Evolutionary conservation across 192 early-diverging fungal species (phyloP).

Genomic region (Coemansia sp.): DNA sequence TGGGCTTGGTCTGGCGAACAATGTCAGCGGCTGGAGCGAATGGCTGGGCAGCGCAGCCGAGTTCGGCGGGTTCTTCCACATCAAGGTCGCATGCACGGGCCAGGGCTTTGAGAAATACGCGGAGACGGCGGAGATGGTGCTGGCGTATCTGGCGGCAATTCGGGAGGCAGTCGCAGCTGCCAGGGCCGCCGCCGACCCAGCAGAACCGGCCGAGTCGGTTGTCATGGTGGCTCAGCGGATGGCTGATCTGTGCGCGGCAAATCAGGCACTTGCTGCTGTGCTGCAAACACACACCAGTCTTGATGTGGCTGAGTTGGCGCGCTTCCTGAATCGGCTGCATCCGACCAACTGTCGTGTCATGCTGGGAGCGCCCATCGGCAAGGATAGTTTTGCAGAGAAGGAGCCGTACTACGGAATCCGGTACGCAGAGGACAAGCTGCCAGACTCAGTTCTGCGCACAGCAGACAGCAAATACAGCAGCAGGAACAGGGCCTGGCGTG

Average conservation of each 20-base stretch:
- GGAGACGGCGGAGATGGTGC: slow-evolving; percentile 22
- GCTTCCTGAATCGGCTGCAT: slow-evolving; percentile 32
- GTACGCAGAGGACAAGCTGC: slow-evolving; percentile 75
- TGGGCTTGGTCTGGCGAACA: slow-evolving; percentile 82
- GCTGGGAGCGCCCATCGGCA: slow-evolving; percentile 22
- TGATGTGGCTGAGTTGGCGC: not conserved
- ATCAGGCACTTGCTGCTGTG: not conserved
- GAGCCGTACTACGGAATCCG: slow-evolving; percentile 2
- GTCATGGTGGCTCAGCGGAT: slow-evolving; percentile 1
- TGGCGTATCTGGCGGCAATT: slow-evolving; percentile 38
- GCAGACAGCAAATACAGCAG: not conserved
- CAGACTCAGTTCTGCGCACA: slow-evolving; percentile 59
- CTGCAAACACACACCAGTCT: slow-evolving; percentile 8
- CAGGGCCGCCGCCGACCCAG: not conserved
- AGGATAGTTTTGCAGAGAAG: not conserved
- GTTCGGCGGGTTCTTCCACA: slow-evolving; percentile 8
- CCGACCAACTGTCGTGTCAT: slow-evolving; percentile 61
- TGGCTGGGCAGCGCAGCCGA: not conserved
- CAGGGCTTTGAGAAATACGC: slow-evolving; percentile 17
- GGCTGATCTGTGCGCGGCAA: slow-evolving; percentile 10
- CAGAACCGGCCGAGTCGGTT: not conserved
- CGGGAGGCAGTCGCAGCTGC: not conserved
- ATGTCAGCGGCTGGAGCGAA: not conserved
- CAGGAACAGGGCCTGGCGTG: not conserved
- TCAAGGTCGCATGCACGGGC: slow-evolving; percentile 16